Conservation (phyloP, 495 filamentous ascomycete species). For the Evansstolkia leycettana region DNA sequence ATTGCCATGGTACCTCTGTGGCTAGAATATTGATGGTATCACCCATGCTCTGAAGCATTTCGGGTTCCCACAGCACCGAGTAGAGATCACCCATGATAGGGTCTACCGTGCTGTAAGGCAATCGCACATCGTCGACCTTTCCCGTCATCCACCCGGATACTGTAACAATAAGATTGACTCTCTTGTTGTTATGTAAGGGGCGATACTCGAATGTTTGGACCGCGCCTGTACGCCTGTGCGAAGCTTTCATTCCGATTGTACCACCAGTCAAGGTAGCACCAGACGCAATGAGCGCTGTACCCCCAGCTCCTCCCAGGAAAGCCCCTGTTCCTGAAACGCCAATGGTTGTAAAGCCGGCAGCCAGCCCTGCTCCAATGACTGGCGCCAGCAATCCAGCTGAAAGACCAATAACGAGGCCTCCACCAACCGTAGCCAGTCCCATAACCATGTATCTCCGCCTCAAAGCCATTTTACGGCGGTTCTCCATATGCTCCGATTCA, state of each 20-base stretch:
- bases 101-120: conserved; percentile 92
- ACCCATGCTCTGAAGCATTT: conserved; percentile 95
- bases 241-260: conserved; percentile 74
- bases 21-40: conserved; percentile 96
- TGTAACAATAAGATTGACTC: conserved; percentile 91
- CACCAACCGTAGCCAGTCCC: conserved; percentile 93
- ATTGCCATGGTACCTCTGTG: conserved; percentile 60
- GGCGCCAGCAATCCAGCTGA: conserved; percentile 87
- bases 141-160: conserved; percentile 98
- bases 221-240: conserved; percentile 71
- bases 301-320: conserved; percentile 85
- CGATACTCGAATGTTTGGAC: conserved; percentile 96
- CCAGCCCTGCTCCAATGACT: conserved; percentile 88
- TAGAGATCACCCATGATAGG: conserved; percentile 98
- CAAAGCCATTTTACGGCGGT: conserved; percentile 62
- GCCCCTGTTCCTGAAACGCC: conserved; percentile 80
- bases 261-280: conserved; percentile 76
- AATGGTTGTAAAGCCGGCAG: conserved; percentile 89
- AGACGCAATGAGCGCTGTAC: conserved; percentile 88
- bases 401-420: conserved; percentile 88
- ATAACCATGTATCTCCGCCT: conserved; percentile 85
- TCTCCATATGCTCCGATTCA: conserved; percentile 89
- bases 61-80: conserved; percentile 94
- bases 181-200: conserved; percentile 93
- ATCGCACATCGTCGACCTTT: conserved; percentile 88